Evolutionary conservation across 495 filamentous ascomycete species (phyloP).

Genomic region (Podospora comata): DNA sequence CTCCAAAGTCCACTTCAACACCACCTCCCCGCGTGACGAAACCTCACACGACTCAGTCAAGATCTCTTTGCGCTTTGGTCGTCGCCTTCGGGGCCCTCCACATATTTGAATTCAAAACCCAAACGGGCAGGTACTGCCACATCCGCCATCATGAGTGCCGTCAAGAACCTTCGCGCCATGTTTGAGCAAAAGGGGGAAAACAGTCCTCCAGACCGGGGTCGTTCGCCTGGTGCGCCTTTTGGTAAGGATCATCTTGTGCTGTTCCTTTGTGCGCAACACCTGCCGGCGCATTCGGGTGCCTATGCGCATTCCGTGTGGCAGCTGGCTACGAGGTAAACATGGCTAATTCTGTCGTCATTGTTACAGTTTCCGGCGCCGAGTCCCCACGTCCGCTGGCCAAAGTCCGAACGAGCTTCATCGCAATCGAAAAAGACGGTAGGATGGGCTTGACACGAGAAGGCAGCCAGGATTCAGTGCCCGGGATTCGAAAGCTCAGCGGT

Average conservation of each 20-base stretch:
- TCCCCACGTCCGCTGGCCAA: constrained; percentile 66
- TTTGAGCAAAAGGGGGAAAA: constrained; percentile 71
- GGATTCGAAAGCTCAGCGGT: constrained; percentile 33
- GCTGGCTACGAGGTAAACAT: background rate
- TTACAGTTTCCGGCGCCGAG: constrained; percentile 23
- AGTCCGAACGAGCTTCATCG: constrained; percentile 79
- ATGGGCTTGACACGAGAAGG: constrained; percentile 43
- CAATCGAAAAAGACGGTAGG: constrained; percentile 63
- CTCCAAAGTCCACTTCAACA: background rate
- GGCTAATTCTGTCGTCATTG: constrained; percentile 17
- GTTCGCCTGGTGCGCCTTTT: constrained; percentile 57
- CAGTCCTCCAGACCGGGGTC: constrained; percentile 68
- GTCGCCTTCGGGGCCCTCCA: background rate
- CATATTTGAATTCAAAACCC: background rate
- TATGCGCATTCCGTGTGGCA: background rate
- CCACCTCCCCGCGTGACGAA: background rate
- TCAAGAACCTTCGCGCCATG: constrained; percentile 75
- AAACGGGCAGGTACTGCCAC: constrained; percentile 10
- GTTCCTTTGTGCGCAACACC: background rate
- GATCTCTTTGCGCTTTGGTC: background rate
- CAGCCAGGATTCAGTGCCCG: constrained; percentile 44
- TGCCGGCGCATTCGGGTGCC: background rate
- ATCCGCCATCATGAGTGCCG: constrained; percentile 45
- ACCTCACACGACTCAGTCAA: background rate
- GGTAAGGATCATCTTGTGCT: constrained; percentile 25